Conservation (phyloP, 306 rosid species). For the Gynostemma pentaphyllum region DNA sequence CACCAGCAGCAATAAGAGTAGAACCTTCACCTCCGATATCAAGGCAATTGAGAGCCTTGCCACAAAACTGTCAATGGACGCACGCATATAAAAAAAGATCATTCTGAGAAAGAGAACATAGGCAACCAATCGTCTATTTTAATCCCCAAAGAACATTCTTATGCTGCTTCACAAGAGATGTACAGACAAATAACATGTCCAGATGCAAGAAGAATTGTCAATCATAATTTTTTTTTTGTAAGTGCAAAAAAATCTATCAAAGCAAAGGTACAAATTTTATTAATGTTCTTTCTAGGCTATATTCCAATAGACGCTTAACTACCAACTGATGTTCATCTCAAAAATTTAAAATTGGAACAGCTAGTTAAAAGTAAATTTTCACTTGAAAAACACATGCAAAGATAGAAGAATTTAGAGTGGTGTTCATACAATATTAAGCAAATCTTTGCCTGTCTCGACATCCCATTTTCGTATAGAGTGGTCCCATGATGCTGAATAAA, state of each 20-base stretch:
- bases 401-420: neutral
- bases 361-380: neutral
- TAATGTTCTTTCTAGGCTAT: neutral
- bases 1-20: constrained; percentile 67
- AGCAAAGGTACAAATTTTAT: neutral
- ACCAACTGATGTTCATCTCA: neutral
- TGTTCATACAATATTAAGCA: constrained; percentile 23
- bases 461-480: constrained; percentile 84
- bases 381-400: neutral
- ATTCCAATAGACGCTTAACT: neutral
- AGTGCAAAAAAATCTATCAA: neutral
- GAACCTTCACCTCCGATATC: constrained; percentile 90
- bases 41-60: constrained; percentile 73
- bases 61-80: constrained; percentile 35
- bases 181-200: neutral
- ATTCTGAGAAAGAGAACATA: neutral
- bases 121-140: neutral
- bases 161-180: neutral
- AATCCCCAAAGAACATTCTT: neutral
- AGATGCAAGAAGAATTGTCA: neutral
- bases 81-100: neutral
- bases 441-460: constrained; percentile 61
- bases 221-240: neutral
- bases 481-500: constrained; percentile 93
- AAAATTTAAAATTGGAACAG: neutral